Percentiles rank a stretch among this genome's conserved stretches.
These are phyloP conservation scores for Suhomyces tanzawaensis DNA, from an alignment of 805 yeast genomes.

Conservation along the genomic window DNA sequence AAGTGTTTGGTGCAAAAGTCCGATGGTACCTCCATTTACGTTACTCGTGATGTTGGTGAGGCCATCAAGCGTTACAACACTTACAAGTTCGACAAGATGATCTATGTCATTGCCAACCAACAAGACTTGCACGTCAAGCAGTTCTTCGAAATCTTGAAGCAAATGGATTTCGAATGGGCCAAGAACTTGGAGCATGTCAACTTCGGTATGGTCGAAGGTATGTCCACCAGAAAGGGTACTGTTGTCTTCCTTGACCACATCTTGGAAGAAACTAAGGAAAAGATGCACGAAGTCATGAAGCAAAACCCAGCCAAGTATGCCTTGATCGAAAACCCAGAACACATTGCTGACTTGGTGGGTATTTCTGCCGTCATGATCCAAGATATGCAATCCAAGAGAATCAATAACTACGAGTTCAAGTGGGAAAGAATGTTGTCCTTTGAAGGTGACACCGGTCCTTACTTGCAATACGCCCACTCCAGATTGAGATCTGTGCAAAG, in stretches of 20 bases:
- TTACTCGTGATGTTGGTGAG: conserved; percentile 96
- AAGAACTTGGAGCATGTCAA: conserved; percentile 75
- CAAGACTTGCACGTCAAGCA: conserved; percentile 95
- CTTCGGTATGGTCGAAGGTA: conserved; percentile 97
- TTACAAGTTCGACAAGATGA: conserved; percentile 90
- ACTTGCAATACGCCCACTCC: conserved; percentile 96
- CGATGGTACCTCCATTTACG: conserved; percentile 91
- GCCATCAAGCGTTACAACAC: conserved; percentile 85
- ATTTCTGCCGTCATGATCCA: conserved; percentile 98
- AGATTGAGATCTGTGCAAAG: conserved; percentile 93
- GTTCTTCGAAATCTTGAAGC: conserved; percentile 88
- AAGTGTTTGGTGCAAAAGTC: conserved; percentile 89
- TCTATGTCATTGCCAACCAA: conserved; percentile 93
- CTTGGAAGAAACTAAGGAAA: conserved; percentile 86
- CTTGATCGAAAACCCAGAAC: conserved; percentile 90
- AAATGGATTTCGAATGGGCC: conserved; percentile 90
- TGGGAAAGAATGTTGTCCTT: conserved; percentile 98
- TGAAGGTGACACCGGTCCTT: conserved; percentile 99
- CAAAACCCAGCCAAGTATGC: conserved; percentile 87
- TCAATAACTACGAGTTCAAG: conserved; percentile 92
- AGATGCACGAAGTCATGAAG: conserved; percentile 96
- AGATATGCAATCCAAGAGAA: conserved; percentile 97
- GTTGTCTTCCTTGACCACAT: conserved; percentile 97
- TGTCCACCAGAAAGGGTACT: conserved; percentile 98
- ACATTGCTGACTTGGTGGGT: conserved; percentile 93